Percentiles rank a stretch among this genome's conserved stretches.
Evolutionary conservation across 23 red algal genomes (phyloP).

Genomic region (Cyanidium caldarium): DNA sequence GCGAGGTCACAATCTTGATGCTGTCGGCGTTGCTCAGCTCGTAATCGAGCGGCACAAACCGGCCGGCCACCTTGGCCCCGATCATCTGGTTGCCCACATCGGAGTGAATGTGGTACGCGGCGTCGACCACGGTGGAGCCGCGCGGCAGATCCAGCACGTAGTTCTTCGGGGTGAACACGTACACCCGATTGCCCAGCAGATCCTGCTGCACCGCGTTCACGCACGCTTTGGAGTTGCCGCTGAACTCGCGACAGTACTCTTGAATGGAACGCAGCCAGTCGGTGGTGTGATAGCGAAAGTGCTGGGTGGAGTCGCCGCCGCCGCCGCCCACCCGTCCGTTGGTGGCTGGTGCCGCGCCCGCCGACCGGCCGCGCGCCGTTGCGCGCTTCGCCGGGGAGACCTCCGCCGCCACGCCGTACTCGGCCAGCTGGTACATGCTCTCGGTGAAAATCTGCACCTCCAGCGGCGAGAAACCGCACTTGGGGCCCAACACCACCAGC

Average conservation of each 20-base stretch:
- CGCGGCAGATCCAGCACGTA: slow-evolving; percentile 17
- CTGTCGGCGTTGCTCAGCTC: slow-evolving; percentile 17
- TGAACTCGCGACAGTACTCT: slow-evolving; percentile 10
- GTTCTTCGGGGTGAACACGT: slow-evolving; percentile 21
- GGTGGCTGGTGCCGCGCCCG: background rate
- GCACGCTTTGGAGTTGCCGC: slow-evolving; percentile 3
- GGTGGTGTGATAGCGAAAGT: background rate
- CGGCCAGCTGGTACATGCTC: slow-evolving; percentile 10
- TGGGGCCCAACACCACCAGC: slow-evolving; percentile 6
- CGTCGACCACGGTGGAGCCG: slow-evolving; percentile 16
- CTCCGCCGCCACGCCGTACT: slow-evolving; percentile 14
- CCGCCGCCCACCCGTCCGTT: background rate
- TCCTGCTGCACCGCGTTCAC: slow-evolving; percentile 18
- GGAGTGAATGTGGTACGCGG: slow-evolving; percentile 9
- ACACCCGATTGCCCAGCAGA: slow-evolving; percentile 21
- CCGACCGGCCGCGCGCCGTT: background rate
- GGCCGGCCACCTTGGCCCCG: slow-evolving; percentile 7
- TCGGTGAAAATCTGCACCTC: slow-evolving; percentile 22
- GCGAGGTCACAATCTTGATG: background rate
- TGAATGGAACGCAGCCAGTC: slow-evolving; percentile 13
- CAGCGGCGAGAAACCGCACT: slow-evolving; percentile 3
- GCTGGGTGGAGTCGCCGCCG: background rate
- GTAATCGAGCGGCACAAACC: slow-evolving; percentile 11
- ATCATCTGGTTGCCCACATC: slow-evolving; percentile 15
- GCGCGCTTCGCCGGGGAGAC: background rate